Percentiles rank a stretch among this genome's conserved stretches.
Conservation (phyloP, 371 early-diverging fungal species). For the Parasitella parasitica region DNA sequence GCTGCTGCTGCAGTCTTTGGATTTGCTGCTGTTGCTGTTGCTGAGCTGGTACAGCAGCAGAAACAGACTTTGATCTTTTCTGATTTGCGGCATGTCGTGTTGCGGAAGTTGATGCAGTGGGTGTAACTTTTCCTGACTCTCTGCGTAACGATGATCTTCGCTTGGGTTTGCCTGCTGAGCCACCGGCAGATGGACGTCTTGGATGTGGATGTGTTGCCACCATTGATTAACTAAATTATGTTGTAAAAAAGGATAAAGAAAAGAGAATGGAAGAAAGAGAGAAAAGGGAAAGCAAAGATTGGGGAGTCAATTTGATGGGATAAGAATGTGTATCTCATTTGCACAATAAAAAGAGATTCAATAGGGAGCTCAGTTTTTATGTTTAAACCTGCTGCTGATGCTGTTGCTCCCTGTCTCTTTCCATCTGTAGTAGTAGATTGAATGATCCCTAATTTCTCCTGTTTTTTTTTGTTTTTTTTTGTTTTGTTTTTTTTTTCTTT, state of each 20-base stretch:
- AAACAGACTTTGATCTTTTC: background rate
- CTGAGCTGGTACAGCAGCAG: background rate
- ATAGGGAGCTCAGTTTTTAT: background rate
- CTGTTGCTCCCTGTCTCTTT: background rate
- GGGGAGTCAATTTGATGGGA: background rate
- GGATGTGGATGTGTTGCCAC: constrained; percentile 5
- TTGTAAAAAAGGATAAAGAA: constrained; percentile 4
- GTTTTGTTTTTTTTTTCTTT: background rate
- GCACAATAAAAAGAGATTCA: background rate
- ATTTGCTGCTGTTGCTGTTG: background rate
- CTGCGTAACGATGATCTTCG: constrained; percentile 1
- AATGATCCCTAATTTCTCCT: background rate
- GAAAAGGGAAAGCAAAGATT: background rate
- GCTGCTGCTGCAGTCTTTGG: background rate
- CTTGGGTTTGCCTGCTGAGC: background rate
- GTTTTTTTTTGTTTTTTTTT: background rate
- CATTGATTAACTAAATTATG: background rate
- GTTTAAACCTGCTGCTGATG: background rate
- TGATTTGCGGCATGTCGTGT: background rate
- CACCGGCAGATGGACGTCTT: background rate
- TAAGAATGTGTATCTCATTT: background rate
- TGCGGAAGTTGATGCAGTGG: background rate
- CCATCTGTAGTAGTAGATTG: background rate
- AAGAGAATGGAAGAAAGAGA: background rate
- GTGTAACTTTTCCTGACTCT: background rate